Evolutionary conservation across 345 rosid genomes (phyloP), one percentile per base, ranked within the genome.

Genomic region (Lepidium aucheri): DNA sequence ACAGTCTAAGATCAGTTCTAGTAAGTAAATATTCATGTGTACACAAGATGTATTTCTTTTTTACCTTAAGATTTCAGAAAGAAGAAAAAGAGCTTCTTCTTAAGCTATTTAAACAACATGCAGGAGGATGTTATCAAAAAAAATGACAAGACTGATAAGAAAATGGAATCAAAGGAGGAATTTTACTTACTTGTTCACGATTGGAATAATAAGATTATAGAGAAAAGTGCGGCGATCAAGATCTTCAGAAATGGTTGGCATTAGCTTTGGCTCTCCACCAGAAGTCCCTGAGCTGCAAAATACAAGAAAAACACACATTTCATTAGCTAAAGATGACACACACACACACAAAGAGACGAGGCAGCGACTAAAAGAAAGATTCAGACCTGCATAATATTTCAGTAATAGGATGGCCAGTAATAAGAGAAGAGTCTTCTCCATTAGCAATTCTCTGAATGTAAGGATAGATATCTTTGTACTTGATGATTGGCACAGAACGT

Each of bases 231-330:
- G 91, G 54, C 93, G 79, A 72, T 89, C 83, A 83, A 92, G 77
- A 73, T 92, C 98, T 78, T 89, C 85, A 42, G 84, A 82, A 35
- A 91, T 92, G 24, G 98, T 89, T 26, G 98, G 98, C 98, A 92
- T 89, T 80, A 92, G 74, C 74, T 92, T 92, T 34, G 98, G 96
- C 60, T 78, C 84, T 43, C 98, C 96, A 38, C 84, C 98, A 7
- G 96, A 87, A 53, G 98, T 92, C 33, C 98, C 98, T 4, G 98
- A 89, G 85, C 98, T 92, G 85, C 60, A 76, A 57, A 24, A 51
- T 22, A 43, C 35, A 52, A 26, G 56, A 53, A 53, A 43, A 3
- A 61, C 35, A 18, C 16, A 35, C 39, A 63, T 22, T 8, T 65
- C 30, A 54, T 43, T n/a, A 42, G 47, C 53, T 34, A 42, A 5